Conservation (phyloP, 768 basidiomycete genomes). For the Suillus alpinus region DNA sequence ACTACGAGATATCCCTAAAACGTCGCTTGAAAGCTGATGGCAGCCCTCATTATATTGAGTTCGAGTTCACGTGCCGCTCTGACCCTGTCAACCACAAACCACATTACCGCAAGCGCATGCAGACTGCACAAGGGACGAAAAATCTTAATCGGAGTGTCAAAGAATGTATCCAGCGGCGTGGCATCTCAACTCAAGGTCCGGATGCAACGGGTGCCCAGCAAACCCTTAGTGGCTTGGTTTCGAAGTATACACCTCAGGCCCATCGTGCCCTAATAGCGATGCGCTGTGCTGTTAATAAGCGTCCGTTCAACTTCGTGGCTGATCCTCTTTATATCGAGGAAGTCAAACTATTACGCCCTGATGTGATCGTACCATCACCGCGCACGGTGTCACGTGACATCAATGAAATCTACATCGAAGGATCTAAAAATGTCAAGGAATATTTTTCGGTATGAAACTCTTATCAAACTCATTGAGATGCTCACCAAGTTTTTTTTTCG, state of each 20-base stretch:
- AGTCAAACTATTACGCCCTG: constrained; percentile 28
- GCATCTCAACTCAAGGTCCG: neutral
- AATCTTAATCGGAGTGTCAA: too few species aligned
- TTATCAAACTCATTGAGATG: neutral
- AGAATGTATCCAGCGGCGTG: neutral
- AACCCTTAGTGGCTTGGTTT: neutral
- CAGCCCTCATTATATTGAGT: too few species aligned
- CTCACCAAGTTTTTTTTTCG: too few species aligned
- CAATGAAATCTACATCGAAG: constrained; percentile 10
- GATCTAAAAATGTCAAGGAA: constrained; percentile 11
- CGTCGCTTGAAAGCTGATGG: neutral
- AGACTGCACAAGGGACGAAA: too few species aligned
- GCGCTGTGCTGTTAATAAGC: constrained; percentile 17
- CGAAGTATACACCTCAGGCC: neutral
- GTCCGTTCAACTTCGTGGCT: constrained; percentile 23
- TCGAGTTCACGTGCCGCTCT: too few species aligned
- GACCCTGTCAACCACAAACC: too few species aligned
- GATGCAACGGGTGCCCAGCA: neutral
- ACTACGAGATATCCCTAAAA: neutral
- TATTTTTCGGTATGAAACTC: constrained; percentile 17
- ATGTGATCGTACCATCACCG: constrained; percentile 22
- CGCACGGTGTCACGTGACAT: constrained; percentile 23
- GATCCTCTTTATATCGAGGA: constrained; percentile 25
- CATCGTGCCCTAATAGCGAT: constrained; percentile 27
- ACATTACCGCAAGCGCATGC: too few species aligned